Evolutionary conservation across 768 basidiomycete species (phyloP), one percentile per base, ranked within the genome.

Genomic region (Mycena galopus): DNA sequence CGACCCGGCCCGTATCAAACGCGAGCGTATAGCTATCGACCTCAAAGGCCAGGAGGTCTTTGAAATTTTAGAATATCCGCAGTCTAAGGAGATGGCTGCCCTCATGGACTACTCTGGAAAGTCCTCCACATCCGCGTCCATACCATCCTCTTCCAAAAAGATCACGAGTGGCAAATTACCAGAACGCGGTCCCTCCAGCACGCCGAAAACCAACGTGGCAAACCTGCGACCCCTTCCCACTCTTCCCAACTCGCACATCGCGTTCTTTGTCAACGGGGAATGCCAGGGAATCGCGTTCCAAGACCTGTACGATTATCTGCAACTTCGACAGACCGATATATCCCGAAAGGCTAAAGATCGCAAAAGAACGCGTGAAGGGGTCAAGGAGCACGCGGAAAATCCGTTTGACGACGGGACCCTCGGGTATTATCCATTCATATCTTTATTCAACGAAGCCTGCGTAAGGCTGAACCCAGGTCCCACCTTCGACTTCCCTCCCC

Each of bases 11-110:
- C 92, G 92, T 74, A 82, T 98, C 73, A 90, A 92, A 74, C 91
- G 98, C 65, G 94, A 96, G 78, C 94, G 98, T 66, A 94, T 97
- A 71, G 91, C 97, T 4, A 97, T 99, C 79, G 94, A 94, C 71
- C 94, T 96, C 83, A 98, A 97, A 82, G 95, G 95, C n/a, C 96
- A 97, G 82, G 94, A 96, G 73, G 96, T 97, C 80, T 98, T 98
- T 81, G 98, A 99, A 84, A 92, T 92, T 71, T 85, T 95, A 72
- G 97, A 99, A 80, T 98, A 98, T 80, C 82, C 91, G 12, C 90
- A 92, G 69, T 90, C 88, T 32, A 98, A 97, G 80, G 98, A 99
- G 83, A 99, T 99, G 98, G 85, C 88, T 16, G 86, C 92, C 42
- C 89, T 99, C 72, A 91, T 97, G 88, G 95, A 96, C 74, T 91